Evolutionary conservation across 2,329 filamentous ascomycete genomes (phyloP).

Genomic region (Verticillium albo-atrum): DNA sequence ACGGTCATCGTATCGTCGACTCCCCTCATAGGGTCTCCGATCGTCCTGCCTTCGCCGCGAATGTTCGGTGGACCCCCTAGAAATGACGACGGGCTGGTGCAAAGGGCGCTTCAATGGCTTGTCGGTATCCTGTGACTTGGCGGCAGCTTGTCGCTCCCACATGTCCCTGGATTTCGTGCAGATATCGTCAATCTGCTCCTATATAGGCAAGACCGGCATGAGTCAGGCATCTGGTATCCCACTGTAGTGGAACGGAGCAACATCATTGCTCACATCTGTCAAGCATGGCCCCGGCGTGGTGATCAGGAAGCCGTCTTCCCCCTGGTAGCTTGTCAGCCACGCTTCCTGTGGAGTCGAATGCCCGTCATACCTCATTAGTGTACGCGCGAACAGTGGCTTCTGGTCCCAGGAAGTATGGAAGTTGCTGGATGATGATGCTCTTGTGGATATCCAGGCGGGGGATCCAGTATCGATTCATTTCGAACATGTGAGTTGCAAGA

Average conservation of each 20-base stretch:
- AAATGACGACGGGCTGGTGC: slow-evolving; percentile 50
- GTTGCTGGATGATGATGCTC: slow-evolving; percentile 53
- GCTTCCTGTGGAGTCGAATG: slow-evolving; percentile 12
- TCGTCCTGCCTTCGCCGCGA: slow-evolving; percentile 28
- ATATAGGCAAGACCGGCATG: slow-evolving; percentile 9
- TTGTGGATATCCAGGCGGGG: slow-evolving; percentile 56
- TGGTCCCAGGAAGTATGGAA: slow-evolving; percentile 55
- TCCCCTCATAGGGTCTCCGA: slow-evolving; percentile 21
- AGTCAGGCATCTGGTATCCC: not conserved
- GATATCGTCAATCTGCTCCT: slow-evolving; percentile 62
- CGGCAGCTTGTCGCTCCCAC: slow-evolving; percentile 53
- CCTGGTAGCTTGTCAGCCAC: slow-evolving; percentile 29
- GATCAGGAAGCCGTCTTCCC: slow-evolving; percentile 58
- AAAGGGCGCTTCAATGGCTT: slow-evolving; percentile 51
- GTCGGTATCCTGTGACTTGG: slow-evolving; percentile 40
- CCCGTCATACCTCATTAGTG: slow-evolving; percentile 45
- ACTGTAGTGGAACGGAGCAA: not conserved
- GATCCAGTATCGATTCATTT: slow-evolving; percentile 58
- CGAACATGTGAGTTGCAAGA: slow-evolving; percentile 7
- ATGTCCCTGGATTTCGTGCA: slow-evolving; percentile 54
- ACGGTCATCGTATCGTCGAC: slow-evolving; percentile 20
- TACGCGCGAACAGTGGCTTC: slow-evolving; percentile 53
- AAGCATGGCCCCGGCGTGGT: slow-evolving; percentile 53
- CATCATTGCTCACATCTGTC: slow-evolving; percentile 47
- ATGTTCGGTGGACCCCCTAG: slow-evolving; percentile 30